Conservation (phyloP, 495 filamentous ascomycete genomes). For the Hypomontagnella submonticulosa region DNA sequence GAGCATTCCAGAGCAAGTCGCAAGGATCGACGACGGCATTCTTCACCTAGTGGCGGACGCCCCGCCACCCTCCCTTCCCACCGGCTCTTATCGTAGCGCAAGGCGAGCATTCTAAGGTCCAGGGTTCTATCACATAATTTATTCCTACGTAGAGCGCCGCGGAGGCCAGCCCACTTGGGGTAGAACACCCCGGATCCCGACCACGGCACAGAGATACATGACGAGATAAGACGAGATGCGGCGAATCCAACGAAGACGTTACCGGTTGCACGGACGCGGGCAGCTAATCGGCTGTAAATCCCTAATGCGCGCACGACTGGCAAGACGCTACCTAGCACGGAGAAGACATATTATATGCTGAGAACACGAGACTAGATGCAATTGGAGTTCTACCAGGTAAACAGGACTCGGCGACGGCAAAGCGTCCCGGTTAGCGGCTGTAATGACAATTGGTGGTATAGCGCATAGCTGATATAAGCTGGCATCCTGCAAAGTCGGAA, state of each 20-base stretch:
- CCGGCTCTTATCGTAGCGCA: slow-evolving; percentile 6
- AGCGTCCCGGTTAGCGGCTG: slow-evolving; percentile 8
- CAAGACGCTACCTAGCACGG: slow-evolving; percentile 4
- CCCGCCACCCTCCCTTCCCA: background rate
- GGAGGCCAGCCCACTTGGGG: slow-evolving; percentile 26
- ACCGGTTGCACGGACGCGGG: slow-evolving; percentile 13
- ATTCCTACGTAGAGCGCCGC: slow-evolving; percentile 14
- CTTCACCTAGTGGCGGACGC: background rate
- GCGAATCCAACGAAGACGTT: slow-evolving; percentile 4
- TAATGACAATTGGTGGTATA: background rate
- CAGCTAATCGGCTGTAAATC: slow-evolving; percentile 15
- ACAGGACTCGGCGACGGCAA: slow-evolving; percentile 26
- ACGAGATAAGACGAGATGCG: slow-evolving; percentile 20
- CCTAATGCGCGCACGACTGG: slow-evolving; percentile 17
- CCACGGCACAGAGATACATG: slow-evolving; percentile 5
- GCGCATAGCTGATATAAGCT: slow-evolving; percentile 3
- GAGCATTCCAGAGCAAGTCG: background rate
- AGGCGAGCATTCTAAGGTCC: slow-evolving; percentile 1
- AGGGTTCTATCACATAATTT: slow-evolving; percentile 32
- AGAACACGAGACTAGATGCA: background rate
- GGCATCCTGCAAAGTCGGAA: slow-evolving; percentile 20
- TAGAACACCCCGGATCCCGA: slow-evolving; percentile 9
- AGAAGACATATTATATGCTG: slow-evolving; percentile 7
- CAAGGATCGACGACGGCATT: background rate
- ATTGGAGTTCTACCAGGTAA: background rate